Evolutionary conservation across 1,284 basidiomycete species (phyloP), one percentile per base, ranked within the genome.

Genomic region (Cryptococcus jaspeensis): DNA sequence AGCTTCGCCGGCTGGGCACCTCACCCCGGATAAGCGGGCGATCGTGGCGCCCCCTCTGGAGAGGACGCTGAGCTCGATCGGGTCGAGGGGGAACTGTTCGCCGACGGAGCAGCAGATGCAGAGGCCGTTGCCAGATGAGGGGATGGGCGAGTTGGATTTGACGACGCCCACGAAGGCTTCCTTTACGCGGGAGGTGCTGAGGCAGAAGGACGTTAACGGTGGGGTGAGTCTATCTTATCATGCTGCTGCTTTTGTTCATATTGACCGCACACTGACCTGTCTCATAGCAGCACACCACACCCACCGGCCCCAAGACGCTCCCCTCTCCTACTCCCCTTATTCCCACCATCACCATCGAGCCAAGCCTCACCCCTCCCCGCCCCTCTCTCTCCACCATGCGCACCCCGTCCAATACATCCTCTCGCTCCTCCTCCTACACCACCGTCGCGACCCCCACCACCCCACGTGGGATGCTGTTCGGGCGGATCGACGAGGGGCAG

Each of bases 11-110:
- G 43, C 56, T 3, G 44, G 45, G 13, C 50, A 61, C 41, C 45
- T 64, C 12, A 49, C 51, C 3, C 42, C 52, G 2, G 60, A 64
- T 36, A 64, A 64, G 53, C 49, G 22, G n/a, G 18, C 39, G 5
- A 36, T 64, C 12, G 53, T 59, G 1, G 60, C 62, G n/a, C 57
- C 60, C 28, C 60, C 62, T 2, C 47, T 64, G 8, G 62, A 64
- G 36, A 45, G 60, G 39, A 63, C 61, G 7, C 18, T 63, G 32
- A 58, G 58, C 25, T 60, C 58, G 18, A 56, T 60, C 23, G 61
- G 59, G 18, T 52, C 40, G 32, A 55, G 40, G 49, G 61, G 58
- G 3, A 60, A 63, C 25, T 35, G 28, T 18, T 56, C 55, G 18
- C 52, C 55, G 13, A 45, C 53, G 2, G 43, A 23, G 50, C 61